Evolutionary conservation across 2,329 filamentous ascomycete genomes (phyloP).

Genomic region (Colletotrichum nymphaeae): DNA sequence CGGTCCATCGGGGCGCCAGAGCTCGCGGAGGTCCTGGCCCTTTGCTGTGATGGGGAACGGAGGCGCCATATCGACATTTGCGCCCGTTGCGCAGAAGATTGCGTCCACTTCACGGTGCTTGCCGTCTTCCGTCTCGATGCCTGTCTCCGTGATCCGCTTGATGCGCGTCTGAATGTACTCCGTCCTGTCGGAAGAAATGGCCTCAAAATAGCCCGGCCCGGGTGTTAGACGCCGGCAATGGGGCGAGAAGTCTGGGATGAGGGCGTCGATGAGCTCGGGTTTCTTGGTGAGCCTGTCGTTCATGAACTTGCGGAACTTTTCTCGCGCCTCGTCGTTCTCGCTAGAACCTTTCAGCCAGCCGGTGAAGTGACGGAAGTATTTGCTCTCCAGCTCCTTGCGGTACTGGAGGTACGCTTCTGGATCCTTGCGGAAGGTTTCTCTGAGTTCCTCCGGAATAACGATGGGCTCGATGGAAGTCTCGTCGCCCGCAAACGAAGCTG

Average conservation of each 20-base stretch:
- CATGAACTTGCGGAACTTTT: constrained; percentile 65
- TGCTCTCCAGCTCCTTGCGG: constrained; percentile 67
- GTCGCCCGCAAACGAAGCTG: constrained; percentile 68
- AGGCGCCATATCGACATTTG: constrained; percentile 68
- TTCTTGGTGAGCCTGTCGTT: constrained; percentile 62
- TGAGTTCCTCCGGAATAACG: constrained; percentile 63
- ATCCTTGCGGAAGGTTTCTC: constrained; percentile 67
- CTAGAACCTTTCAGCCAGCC: constrained; percentile 65
- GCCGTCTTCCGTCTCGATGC: constrained; percentile 71
- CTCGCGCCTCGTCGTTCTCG: constrained; percentile 59
- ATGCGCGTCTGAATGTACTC: constrained; percentile 69
- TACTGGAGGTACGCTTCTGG: constrained; percentile 70
- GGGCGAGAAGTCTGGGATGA: constrained; percentile 72
- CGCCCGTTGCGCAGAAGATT: constrained; percentile 76
- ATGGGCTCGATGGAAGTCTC: constrained; percentile 67
- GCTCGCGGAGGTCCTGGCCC: constrained; percentile 62
- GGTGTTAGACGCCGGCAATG: constrained; percentile 74
- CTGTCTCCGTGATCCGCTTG: constrained; percentile 66
- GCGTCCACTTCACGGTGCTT: constrained; percentile 68
- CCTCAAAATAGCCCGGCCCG: constrained; percentile 75
- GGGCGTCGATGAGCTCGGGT: constrained; percentile 64
- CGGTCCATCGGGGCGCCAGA: constrained; percentile 70
- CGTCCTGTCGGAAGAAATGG: constrained; percentile 71
- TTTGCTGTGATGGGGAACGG: constrained; percentile 69
- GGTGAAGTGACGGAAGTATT: constrained; percentile 70